These are phyloP conservation scores for Cucurbita maxima DNA, from an alignment of 306 rosid species.

Conservation along the genomic window DNA sequence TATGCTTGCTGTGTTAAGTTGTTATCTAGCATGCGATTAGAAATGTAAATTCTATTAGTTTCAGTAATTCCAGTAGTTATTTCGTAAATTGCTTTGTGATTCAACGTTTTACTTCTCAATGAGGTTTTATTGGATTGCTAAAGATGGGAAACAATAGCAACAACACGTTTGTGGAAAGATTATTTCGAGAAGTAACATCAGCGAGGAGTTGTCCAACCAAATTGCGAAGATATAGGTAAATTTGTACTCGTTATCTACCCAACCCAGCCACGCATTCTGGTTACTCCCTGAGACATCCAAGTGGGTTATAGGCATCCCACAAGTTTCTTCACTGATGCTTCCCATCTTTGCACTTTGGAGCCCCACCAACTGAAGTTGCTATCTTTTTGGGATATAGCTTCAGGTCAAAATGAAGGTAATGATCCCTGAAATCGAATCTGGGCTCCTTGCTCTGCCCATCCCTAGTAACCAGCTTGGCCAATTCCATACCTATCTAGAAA, in stretches of 20 bases:
- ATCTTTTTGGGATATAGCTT: background rate
- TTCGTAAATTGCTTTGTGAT: background rate
- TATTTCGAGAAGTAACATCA: background rate
- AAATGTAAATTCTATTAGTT: background rate
- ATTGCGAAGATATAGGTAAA: background rate
- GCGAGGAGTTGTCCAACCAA: background rate
- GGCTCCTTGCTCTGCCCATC: background rate
- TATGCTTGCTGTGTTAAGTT: background rate
- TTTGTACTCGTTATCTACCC: background rate
- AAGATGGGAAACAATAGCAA: background rate
- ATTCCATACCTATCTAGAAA: background rate
- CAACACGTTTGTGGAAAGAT: background rate
- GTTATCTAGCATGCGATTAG: background rate
- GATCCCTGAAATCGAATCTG: background rate
- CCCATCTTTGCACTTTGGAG: background rate
- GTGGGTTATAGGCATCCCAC: background rate
- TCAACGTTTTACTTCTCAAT: background rate
- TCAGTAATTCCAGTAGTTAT: background rate
- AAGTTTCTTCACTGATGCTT: background rate
- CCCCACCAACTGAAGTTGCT: constrained; percentile 6
- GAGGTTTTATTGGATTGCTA: constrained; percentile 8
- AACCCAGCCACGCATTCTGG: background rate
- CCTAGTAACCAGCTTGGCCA: background rate
- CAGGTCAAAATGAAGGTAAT: constrained; percentile 3
- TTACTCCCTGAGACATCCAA: background rate